These are phyloP conservation scores for Naematelia aurantialba DNA, from an alignment of 768 basidiomycete genomes.

Conservation along the genomic window DNA sequence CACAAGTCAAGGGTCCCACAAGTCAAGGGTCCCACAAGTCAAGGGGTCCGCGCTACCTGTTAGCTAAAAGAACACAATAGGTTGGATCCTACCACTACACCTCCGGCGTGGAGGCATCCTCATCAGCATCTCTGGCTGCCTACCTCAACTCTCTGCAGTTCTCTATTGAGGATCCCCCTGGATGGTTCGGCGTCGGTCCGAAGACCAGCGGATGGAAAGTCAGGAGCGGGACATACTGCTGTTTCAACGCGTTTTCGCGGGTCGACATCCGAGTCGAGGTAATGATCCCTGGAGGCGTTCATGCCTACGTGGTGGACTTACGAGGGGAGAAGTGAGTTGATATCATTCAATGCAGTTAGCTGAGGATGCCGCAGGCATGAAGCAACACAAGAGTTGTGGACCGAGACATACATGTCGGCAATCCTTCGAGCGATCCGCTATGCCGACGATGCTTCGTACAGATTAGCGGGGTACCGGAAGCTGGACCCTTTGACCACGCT, in stretches of 20 bases:
- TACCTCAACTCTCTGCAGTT: slow-evolving; percentile 99
- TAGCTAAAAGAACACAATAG: slow-evolving; percentile 53
- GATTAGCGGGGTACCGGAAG: slow-evolving; percentile 88
- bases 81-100: slow-evolving; percentile 95
- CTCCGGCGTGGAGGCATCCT: slow-evolving; percentile 97
- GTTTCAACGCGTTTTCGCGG: slow-evolving; percentile 96
- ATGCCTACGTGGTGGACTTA: slow-evolving; percentile 86
- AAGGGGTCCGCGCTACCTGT: too few relatives aligned
- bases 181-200: slow-evolving; percentile 69
- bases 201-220: slow-evolving; percentile 84
- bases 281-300: slow-evolving; percentile 95
- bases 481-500: slow-evolving; percentile 86
- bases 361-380: slow-evolving; percentile 62
- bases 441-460: slow-evolving; percentile 88
- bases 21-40: too few relatives aligned
- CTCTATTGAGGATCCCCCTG: slow-evolving; percentile 79
- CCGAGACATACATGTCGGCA: slow-evolving; percentile 94
- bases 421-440: slow-evolving; percentile 86
- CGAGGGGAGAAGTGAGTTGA: slow-evolving; percentile 79
- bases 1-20: too few relatives aligned
- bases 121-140: slow-evolving; percentile 92
- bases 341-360: background rate
- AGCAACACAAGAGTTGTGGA: slow-evolving; percentile 88
- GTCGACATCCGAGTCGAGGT: slow-evolving; percentile 97
- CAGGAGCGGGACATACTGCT: slow-evolving; percentile 87